Evolutionary conservation across 176 grass and related monocot genomes (phyloP).

Genomic region (Ananas comosus): DNA sequence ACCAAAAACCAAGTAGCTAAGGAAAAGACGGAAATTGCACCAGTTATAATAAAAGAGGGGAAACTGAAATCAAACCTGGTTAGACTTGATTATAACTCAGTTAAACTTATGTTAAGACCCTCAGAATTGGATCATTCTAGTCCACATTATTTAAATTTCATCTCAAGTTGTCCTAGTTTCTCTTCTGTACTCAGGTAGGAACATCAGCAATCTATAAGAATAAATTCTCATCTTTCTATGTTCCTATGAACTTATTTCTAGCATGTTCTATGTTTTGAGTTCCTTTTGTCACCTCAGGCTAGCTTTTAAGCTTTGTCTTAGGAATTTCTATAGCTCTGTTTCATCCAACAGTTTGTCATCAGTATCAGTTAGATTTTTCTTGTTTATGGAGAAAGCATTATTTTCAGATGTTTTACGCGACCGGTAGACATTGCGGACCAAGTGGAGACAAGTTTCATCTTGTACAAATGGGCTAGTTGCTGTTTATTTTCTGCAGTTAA

Average conservation of each 20-base stretch:
- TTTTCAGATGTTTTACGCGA: not conserved
- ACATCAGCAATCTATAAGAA: not conserved
- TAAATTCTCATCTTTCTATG: not conserved
- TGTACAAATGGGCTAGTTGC: not conserved
- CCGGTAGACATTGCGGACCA: too few species aligned
- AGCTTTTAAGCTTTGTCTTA: not conserved
- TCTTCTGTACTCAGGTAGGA: not conserved
- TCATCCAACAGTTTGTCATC: not conserved
- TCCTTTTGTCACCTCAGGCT: not conserved
- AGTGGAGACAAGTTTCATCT: constrained; percentile 1
- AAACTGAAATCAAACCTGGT: too few species aligned
- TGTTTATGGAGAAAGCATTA: not conserved
- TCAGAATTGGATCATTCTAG: too few species aligned
- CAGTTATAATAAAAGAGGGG: too few species aligned
- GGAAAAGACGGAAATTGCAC: too few species aligned
- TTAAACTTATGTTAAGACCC: too few species aligned
- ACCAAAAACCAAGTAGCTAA: too few species aligned
- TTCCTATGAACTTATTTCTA: not conserved
- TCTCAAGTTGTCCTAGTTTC: not conserved
- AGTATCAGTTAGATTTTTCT: not conserved
- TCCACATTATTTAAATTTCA: too few species aligned
- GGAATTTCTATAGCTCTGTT: not conserved
- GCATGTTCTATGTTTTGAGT: not conserved
- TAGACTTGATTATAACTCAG: too few species aligned
- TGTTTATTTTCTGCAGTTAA: not conserved